These are phyloP conservation scores for Plicaturopsis crispa DNA, from an alignment of 768 basidiomycete genomes.

Conservation along the genomic window DNA sequence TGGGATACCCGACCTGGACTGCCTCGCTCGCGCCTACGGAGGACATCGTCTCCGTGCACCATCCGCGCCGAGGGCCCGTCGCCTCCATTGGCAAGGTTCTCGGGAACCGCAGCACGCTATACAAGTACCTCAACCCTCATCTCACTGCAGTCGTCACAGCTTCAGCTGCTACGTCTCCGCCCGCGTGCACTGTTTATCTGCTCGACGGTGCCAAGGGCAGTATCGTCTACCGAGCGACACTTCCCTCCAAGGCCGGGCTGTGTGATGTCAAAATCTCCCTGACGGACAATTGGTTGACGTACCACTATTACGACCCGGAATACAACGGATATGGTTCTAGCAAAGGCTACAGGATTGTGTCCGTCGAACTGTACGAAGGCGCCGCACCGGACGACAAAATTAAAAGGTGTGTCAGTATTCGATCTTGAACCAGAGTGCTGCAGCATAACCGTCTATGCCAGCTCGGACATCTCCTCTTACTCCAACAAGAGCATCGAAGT, in stretches of 20 bases:
- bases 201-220: slow-evolving; percentile 78
- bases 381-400: slow-evolving; percentile 56
- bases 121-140: slow-evolving; percentile 91
- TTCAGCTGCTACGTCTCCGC: slow-evolving; percentile 14
- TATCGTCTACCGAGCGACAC: slow-evolving; percentile 55
- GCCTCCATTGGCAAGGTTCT: slow-evolving; percentile 81
- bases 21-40: slow-evolving; percentile 50
- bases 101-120: slow-evolving; percentile 81
- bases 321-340: slow-evolving; percentile 34
- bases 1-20: slow-evolving; percentile 63
- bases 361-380: slow-evolving; percentile 88
- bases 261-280: slow-evolving; percentile 68
- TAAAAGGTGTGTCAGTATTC: slow-evolving; percentile 44
- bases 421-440: background rate
- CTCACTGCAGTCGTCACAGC: slow-evolving; percentile 60
- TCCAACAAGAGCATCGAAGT: slow-evolving; percentile 46
- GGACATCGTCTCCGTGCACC: slow-evolving; percentile 43
- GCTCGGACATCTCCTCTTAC: slow-evolving; percentile 47
- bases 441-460: slow-evolving; percentile 13
- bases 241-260: slow-evolving; percentile 35
- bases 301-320: slow-evolving; percentile 71
- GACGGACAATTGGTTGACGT: slow-evolving; percentile 91
- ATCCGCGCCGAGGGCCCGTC: slow-evolving; percentile 42
- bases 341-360: slow-evolving; percentile 69
- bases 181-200: slow-evolving; percentile 60